Evolutionary conservation across 371 early-diverging fungal species (phyloP), one percentile per base, ranked within the genome.

Genomic region (Mucor indicus): DNA sequence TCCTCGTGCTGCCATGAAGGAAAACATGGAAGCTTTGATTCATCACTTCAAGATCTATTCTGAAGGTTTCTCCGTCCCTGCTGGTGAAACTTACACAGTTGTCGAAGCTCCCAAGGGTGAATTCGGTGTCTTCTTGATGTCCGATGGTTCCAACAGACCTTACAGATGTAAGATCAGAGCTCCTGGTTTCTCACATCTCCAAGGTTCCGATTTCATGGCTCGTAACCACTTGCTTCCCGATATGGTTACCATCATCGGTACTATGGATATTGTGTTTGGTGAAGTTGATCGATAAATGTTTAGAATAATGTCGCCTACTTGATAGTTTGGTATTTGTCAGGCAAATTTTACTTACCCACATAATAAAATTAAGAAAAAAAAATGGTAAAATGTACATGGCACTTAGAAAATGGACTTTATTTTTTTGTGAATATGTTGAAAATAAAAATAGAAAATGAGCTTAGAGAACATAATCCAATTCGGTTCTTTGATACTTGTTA

Each of bases 31-130:
- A 68, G 94, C 95, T 15, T 77, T 98, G 52, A 96, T 98, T 54
- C 96, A 96, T 64, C 98, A 98, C 80, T 98, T 98, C 69, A 98
- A 98, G 80, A 79, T 96, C 31, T 98, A 89, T 78, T 93, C 95
- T 23, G 98, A 98, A 75, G 98, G 98, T 38, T 98, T 82, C 83
- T 81, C 92, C 37, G 98, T 98, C 15, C 98, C 98, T 20, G 72
- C 90, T 21, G 98, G 98, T 44, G 97, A 77, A 79, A 96, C 97
- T 13, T 98, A 98, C 77, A 93, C 94, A 23, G 95, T 86, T 38
- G 87, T 96, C 58, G 98, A 98, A 72, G 97, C 97, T 11, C 98
- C 98, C 55, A 98, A 98, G 84, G 97, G 95, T 63, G 96, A 96
- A 71, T 95, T 95, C 59, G 97, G 96, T 57, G 90, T 93, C 23